phyloP scores from a whole-genome alignment of 2,329 filamentous ascomycete genomes.

The Trichoderma atrobrunneum region DNA sequence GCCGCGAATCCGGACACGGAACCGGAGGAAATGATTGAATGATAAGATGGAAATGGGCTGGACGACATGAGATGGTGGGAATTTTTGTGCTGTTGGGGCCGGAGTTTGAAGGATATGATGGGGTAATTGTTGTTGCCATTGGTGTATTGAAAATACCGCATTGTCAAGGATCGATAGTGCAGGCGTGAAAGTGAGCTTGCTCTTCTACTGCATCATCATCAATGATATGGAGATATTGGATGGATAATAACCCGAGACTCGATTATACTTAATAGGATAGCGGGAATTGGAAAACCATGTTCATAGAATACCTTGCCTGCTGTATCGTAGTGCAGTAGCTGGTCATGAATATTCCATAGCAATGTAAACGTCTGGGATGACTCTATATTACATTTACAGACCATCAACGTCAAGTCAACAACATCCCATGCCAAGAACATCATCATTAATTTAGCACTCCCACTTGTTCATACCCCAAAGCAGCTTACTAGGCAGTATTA shows the following conservation, averaged over 20 bases:
- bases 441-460: not conserved
- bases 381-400: not conserved
- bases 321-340: not conserved
- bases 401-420: not conserved
- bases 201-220: not conserved
- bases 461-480: not conserved
- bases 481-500: not conserved
- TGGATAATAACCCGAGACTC: not conserved
- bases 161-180: not conserved
- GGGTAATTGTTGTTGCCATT: not conserved
- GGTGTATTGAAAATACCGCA: not conserved
- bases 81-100: not conserved
- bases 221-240: not conserved
- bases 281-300: not conserved
- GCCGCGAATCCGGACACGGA: slow-evolving; percentile 13
- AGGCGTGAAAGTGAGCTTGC: not conserved
- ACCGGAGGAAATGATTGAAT: not conserved
- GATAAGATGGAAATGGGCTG: not conserved
- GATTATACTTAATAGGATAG: not conserved
- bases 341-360: not conserved
- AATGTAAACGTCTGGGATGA: not conserved
- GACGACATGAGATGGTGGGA: not conserved
- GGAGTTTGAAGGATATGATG: not conserved
- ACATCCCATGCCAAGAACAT: not conserved
- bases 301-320: not conserved